A percentile compares a stretch with the other conserved stretches of the same genome.
Conservation (phyloP, 177 flowering plant genomes). For the Vitis hybrid region DNA sequence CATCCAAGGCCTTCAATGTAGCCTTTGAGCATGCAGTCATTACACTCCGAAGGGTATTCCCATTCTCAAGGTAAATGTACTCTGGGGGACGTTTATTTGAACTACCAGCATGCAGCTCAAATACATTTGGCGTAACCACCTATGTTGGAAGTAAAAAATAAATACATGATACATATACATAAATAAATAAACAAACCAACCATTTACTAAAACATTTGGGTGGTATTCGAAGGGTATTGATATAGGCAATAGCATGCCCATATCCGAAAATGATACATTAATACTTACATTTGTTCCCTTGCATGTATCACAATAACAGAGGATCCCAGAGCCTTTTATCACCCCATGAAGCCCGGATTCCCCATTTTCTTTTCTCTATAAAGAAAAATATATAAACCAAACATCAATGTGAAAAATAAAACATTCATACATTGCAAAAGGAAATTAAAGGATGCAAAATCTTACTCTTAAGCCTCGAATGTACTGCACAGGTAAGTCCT, state of each 20-base stretch:
- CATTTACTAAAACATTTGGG: background rate
- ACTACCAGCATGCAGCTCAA: conserved; percentile 85
- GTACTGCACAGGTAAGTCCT: conserved; percentile 47
- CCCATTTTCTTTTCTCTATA: conserved; percentile 24
- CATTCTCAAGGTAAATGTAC: conserved; percentile 73
- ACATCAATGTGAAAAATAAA: background rate
- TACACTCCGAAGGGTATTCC: conserved; percentile 64
- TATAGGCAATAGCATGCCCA: background rate
- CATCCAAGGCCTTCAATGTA: conserved; percentile 42
- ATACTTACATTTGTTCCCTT: conserved; percentile 40
- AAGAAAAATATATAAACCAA: background rate
- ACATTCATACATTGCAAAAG: background rate
- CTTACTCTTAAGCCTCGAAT: conserved; percentile 44
- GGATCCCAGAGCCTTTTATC: conserved; percentile 42
- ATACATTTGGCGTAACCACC: conserved; percentile 60
- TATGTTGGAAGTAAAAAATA: conserved; percentile 14
- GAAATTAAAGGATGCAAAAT: background rate
- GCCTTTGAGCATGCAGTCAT: conserved; percentile 53
- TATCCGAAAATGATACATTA: background rate
- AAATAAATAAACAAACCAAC: background rate
- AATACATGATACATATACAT: background rate
- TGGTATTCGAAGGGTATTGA: too few relatives aligned
- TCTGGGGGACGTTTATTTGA: conserved; percentile 67
- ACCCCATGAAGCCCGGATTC: conserved; percentile 41
- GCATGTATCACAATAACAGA: conserved; percentile 50